Percentiles rank a stretch among this genome's conserved stretches.
Conservation (phyloP, 805 yeast genomes). For the Wilhelminamyces savonicus region DNA sequence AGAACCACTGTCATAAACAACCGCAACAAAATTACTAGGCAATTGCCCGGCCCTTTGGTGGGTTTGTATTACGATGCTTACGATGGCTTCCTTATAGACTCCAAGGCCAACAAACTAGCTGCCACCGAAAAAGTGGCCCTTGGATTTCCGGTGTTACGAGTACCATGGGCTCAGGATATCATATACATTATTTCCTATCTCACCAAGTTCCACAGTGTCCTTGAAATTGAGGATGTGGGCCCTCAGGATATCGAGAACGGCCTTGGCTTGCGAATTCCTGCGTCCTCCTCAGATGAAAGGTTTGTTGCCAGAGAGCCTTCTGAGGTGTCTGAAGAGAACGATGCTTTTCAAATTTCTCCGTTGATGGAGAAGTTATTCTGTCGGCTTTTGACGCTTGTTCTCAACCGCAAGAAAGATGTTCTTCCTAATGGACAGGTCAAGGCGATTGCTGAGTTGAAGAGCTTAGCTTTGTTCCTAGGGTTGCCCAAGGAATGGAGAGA, state of each 20-base stretch:
- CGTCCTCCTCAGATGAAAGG: too few species aligned
- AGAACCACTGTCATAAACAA: conserved; percentile 27
- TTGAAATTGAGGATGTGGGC: conserved; percentile 19
- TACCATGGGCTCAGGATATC: conserved; percentile 27
- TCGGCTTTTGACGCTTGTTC: conserved; percentile 24
- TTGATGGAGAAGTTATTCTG: conserved; percentile 28
- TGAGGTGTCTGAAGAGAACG: conserved; percentile 1
- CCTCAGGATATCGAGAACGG: conserved; percentile 36
- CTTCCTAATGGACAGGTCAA: conserved; percentile 14
- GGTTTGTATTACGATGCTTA: conserved; percentile 28
- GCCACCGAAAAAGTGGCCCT: conserved; percentile 25
- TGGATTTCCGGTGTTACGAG: conserved; percentile 21
- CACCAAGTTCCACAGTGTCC: conserved; percentile 21
- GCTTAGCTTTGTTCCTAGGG: conserved; percentile 20
- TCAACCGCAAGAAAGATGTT: conserved; percentile 30
- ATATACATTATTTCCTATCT: conserved; percentile 25
- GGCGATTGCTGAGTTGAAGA: conserved; percentile 30
- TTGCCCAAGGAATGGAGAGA: conserved; percentile 36
- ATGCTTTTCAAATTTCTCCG: conserved; percentile 13
- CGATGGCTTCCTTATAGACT: conserved; percentile 26
- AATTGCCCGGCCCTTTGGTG: conserved; percentile 35
- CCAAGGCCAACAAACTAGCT: conserved; percentile 5
- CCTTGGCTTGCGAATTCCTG: conserved; percentile 17
- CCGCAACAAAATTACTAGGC: conserved; percentile 22
- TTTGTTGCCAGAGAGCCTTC: too few species aligned